Evolutionary conservation across 2,329 filamentous ascomycete genomes (phyloP).

Genomic region (Aureobasidium sp.): DNA sequence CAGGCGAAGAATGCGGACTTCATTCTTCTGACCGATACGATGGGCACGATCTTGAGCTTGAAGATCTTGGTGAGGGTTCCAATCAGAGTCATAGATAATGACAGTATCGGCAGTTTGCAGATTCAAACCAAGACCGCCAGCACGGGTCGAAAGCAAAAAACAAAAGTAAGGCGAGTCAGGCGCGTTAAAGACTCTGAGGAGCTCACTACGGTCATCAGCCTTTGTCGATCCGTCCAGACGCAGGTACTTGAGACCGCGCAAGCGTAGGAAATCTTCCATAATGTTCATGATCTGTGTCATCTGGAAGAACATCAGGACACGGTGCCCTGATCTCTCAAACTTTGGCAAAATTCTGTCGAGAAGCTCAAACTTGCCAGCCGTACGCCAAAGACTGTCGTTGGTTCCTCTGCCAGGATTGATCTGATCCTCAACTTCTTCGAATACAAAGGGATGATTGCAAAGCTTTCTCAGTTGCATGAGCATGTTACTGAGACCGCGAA

Average conservation of each 20-base stretch:
- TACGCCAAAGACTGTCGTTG: slow-evolving; percentile 92
- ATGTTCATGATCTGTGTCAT: slow-evolving; percentile 99
- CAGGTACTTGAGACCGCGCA: slow-evolving; percentile 75
- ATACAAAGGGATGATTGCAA: slow-evolving; percentile 98
- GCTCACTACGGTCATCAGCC: slow-evolving; percentile 89
- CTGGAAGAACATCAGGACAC: slow-evolving; percentile 99
- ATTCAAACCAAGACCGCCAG: slow-evolving; percentile 94
- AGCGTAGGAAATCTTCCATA: slow-evolving; percentile 95
- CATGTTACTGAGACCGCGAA: slow-evolving; percentile 97
- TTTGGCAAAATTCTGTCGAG: slow-evolving; percentile 89
- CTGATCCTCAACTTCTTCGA: slow-evolving; percentile 94
- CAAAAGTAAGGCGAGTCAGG: slow-evolving; percentile 91
- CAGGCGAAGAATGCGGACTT: slow-evolving; percentile 89
- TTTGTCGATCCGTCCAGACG: slow-evolving; percentile 96
- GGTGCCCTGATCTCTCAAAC: slow-evolving; percentile 83
- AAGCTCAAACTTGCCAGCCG: slow-evolving; percentile 93
- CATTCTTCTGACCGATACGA: slow-evolving; percentile 99
- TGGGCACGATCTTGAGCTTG: slow-evolving; percentile 99
- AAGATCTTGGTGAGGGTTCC: slow-evolving; percentile 98
- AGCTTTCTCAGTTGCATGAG: slow-evolving; percentile 98
- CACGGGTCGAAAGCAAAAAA: slow-evolving; percentile 96
- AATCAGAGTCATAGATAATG: slow-evolving; percentile 99
- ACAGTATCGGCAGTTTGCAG: slow-evolving; percentile 96
- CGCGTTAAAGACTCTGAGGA: slow-evolving; percentile 82
- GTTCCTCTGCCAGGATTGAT: slow-evolving; percentile 87